Percentiles rank a stretch among this genome's conserved stretches.
These are phyloP conservation scores for Gillenia trifoliata DNA, from an alignment of 306 rosid species.

Conservation along the genomic window DNA sequence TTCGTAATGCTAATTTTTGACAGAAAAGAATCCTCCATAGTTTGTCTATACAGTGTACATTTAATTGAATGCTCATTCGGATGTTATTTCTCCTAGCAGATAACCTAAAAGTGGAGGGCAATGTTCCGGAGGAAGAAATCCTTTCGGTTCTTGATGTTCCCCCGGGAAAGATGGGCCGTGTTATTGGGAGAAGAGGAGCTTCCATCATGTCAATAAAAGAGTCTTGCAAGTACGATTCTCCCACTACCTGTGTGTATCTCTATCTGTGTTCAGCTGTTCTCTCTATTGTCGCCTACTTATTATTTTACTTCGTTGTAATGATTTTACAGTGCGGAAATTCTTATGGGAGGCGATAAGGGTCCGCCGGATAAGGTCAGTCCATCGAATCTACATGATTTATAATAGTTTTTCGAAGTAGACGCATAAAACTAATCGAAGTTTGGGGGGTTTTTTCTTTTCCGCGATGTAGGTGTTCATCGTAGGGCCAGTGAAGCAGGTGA, in stretches of 20 bases:
- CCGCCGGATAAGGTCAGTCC: constrained; percentile 89
- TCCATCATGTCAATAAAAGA: constrained; percentile 75
- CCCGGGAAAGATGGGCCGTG: constrained; percentile 80
- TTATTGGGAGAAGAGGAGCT: constrained; percentile 81
- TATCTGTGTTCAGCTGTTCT: constrained; percentile 6
- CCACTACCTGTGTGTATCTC: constrained; percentile 1
- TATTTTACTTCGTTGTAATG: constrained; percentile 8
- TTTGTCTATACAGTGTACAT: not conserved
- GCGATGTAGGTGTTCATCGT: constrained; percentile 67
- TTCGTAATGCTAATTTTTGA: not conserved
- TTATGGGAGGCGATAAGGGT: constrained; percentile 77
- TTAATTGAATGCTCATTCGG: constrained; percentile 7
- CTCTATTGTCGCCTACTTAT: constrained; percentile 10
- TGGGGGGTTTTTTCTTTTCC: constrained; percentile 6
- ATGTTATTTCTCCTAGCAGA: constrained; percentile 36
- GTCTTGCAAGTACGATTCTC: constrained; percentile 64
- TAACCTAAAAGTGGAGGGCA: constrained; percentile 43
- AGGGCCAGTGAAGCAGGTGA: constrained; percentile 86
- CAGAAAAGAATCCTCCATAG: not conserved
- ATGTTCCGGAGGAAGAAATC: constrained; percentile 77
- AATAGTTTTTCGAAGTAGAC: not conserved
- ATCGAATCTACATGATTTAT: not conserved
- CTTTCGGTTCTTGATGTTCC: constrained; percentile 91
- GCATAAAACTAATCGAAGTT: not conserved
- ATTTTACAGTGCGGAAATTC: constrained; percentile 79